Percentiles rank a stretch among this genome's conserved stretches.
Evolutionary conservation across 495 filamentous ascomycete genomes (phyloP).

Genomic region (Parachaetomium inaequale): DNA sequence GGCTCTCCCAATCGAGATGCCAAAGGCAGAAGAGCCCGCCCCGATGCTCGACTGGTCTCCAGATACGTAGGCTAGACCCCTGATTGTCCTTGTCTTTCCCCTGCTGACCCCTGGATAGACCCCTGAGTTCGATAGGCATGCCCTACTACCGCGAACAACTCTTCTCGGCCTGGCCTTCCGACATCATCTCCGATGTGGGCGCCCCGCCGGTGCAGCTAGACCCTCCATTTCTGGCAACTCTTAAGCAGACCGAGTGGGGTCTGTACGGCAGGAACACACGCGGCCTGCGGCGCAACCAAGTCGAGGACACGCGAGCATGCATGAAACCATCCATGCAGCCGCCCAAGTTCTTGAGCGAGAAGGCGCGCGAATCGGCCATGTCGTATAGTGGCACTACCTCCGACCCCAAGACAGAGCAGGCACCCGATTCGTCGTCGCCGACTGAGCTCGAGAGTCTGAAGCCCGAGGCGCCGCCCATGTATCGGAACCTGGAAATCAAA

Average conservation of each 20-base stretch:
- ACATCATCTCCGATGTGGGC: slow-evolving; percentile 75
- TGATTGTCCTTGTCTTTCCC: background rate
- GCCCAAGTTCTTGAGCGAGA: slow-evolving; percentile 92
- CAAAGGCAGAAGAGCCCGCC: slow-evolving; percentile 53
- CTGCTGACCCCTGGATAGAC: slow-evolving; percentile 45
- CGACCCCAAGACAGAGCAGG: slow-evolving; percentile 34
- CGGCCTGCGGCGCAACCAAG: slow-evolving; percentile 70
- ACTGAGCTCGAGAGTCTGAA: slow-evolving; percentile 59
- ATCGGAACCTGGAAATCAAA: slow-evolving; percentile 89
- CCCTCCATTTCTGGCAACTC: slow-evolving; percentile 60
- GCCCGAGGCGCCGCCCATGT: slow-evolving; percentile 77
- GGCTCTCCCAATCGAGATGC: slow-evolving; percentile 72
- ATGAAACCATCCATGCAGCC: slow-evolving; percentile 56
- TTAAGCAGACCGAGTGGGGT: slow-evolving; percentile 66
- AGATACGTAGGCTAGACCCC: slow-evolving; percentile 56
- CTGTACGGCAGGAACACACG: slow-evolving; percentile 75
- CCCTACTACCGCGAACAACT: slow-evolving; percentile 87
- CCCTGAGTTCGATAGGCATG: slow-evolving; percentile 82
- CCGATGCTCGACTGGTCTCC: slow-evolving; percentile 59
- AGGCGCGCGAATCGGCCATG: slow-evolving; percentile 64
- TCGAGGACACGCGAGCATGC: slow-evolving; percentile 66
- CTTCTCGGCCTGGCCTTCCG: slow-evolving; percentile 83
- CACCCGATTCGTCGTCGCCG: slow-evolving; percentile 56
- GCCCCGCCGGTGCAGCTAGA: slow-evolving; percentile 76
- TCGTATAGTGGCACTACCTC: slow-evolving; percentile 42